Evolutionary conservation across 1,284 basidiomycete species (phyloP).

Genomic region (Marasmius tenuissimus): DNA sequence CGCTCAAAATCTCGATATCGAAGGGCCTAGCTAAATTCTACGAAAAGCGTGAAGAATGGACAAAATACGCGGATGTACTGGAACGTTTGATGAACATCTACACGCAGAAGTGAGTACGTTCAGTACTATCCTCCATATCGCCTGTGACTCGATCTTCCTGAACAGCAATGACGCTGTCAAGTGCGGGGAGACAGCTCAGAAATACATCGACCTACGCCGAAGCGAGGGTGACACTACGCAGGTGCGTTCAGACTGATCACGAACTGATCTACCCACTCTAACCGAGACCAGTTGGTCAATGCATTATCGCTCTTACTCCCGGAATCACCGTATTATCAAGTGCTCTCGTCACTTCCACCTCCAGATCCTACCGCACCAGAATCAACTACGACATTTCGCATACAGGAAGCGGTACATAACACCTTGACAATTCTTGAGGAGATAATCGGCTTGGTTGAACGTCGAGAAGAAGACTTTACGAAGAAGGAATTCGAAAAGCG

Average conservation of each 20-base stretch:
- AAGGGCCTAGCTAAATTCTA: constrained; percentile 79
- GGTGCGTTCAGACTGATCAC: constrained; percentile 34
- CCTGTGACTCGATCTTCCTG: constrained; percentile 7
- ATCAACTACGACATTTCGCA: constrained; percentile 53
- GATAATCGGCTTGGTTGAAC: constrained; percentile 58
- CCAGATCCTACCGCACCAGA: constrained; percentile 79
- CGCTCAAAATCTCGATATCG: neutral
- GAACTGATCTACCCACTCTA: constrained; percentile 1
- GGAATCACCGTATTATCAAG: constrained; percentile 65
- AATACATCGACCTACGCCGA: constrained; percentile 66
- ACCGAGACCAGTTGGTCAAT: constrained; percentile 55
- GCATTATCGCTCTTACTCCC: constrained; percentile 76
- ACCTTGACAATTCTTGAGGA: constrained; percentile 70
- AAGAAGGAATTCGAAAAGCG: constrained; percentile 75
- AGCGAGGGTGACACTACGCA: constrained; percentile 61
- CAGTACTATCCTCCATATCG: neutral
- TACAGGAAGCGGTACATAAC: constrained; percentile 70
- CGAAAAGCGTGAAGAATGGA: constrained; percentile 62
- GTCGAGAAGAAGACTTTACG: constrained; percentile 54
- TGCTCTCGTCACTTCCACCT: constrained; percentile 67
- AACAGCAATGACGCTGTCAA: constrained; percentile 75
- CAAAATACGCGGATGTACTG: constrained; percentile 56
- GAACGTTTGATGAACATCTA: constrained; percentile 54
- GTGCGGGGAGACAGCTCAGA: constrained; percentile 80
- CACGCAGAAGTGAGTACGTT: constrained; percentile 51